Base-by-base conservation (phyloP, 495 filamentous ascomycete species). In the Talaromyces borbonicus region DNA sequence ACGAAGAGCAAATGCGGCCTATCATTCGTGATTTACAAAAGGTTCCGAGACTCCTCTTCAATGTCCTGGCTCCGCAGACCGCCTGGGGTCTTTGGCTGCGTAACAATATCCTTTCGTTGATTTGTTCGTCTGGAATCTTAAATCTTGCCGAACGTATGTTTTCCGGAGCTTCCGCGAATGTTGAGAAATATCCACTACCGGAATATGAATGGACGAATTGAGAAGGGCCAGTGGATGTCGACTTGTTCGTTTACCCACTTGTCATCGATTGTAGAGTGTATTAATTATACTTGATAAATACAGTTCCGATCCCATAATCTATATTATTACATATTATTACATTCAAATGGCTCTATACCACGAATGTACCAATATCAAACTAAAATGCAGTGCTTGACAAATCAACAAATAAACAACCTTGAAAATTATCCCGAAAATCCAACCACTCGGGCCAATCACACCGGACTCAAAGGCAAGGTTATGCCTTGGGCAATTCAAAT, bases 1-100 rank as follows among this genome's bases (percentile, higher is more conserved):
- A 75, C 54, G 65, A 72, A 47, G 47, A 64, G 44, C 47, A 47
- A 14, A 63, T 75, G 52, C 57, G 60, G 46, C 71, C 69, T 4
- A 52, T 69, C 36, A 59, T 73, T 27, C 32, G 60, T 3, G 54
- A 62, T 4, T 37, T 67, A 43, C 62, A 66, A 26, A 59, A 60
- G 26, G 53, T 69, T 27, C 59, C 62, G 31, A 53, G 52, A 8
- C 32, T 55, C 8, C 15, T 41, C 8, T 36, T 18, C 14, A 36
- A 9, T 36, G 4, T 36, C 32, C 15, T 36, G 32, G 32, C 32
- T 7, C 32, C 32, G 19, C 3, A 8, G 14, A 18, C 32, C 19
- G 32, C 14, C 19, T 36, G 32, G 14, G 32, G 32, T 7, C 3
- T 36, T 8, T 36, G 32, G 32, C 14, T 36, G 5, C 32, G 32